A percentile compares a stretch with the other conserved stretches of the same genome.
Evolutionary conservation across 176 grass and related monocot genomes (phyloP).

Genomic region (Neostapfia colusana): DNA sequence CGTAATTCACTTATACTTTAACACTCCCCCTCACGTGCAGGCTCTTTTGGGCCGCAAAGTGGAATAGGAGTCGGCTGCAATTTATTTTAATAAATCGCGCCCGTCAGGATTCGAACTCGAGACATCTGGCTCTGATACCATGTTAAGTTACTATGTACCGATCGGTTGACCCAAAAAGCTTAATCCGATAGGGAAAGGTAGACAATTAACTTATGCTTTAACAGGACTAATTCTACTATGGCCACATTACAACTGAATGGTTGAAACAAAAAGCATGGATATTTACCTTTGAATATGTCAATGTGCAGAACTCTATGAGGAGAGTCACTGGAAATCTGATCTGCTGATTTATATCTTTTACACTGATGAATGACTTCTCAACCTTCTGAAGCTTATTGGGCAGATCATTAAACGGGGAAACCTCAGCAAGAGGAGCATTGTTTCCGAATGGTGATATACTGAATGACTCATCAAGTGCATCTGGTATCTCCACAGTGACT

Average conservation of each 20-base stretch:
- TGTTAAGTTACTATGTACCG: no score
- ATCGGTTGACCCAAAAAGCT: no score
- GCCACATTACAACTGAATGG: neutral
- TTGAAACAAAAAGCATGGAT: neutral
- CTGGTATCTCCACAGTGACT: constrained; percentile 66
- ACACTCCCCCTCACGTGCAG: no score
- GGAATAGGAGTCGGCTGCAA: no score
- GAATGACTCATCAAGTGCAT: constrained; percentile 79
- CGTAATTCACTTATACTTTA: no score
- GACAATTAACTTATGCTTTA: no score
- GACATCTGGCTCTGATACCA: no score
- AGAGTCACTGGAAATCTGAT: constrained; percentile 43
- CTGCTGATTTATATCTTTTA: constrained; percentile 33
- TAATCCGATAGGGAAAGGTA: no score
- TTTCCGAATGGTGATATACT: constrained; percentile 90
- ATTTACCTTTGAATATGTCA: constrained; percentile 48
- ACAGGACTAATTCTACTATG: constrained; percentile 9
- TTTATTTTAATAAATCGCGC: no score
- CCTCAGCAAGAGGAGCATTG: constrained; percentile 43
- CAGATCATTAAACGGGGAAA: constrained; percentile 42
- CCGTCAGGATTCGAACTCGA: no score
- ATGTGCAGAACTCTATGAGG: constrained; percentile 36
- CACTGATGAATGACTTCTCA: constrained; percentile 45
- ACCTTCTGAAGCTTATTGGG: constrained; percentile 43
- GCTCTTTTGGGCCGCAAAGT: no score